Conservation (phyloP, 2,329 filamentous ascomycete genomes). For the Lecanicillium sp. region DNA sequence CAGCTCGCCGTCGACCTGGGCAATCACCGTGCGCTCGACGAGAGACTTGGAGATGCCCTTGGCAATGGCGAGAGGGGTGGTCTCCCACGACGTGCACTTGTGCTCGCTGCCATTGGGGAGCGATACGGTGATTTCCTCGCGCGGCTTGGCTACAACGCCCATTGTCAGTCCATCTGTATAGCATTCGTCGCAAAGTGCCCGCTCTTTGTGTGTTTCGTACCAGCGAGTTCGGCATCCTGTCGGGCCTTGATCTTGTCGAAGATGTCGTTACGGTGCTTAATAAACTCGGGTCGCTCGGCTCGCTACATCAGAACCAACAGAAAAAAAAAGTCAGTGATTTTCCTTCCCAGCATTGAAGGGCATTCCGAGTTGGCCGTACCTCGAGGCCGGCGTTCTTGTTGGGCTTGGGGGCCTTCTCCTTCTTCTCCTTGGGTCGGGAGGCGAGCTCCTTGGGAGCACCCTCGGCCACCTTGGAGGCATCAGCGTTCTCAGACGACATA, state of each 20-base stretch:
- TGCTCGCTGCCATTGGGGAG: constrained; percentile 66
- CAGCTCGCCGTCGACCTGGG: constrained; percentile 73
- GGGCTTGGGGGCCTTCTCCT: constrained; percentile 39
- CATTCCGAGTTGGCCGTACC: constrained; percentile 23
- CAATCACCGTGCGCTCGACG: constrained; percentile 80
- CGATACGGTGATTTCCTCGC: constrained; percentile 67
- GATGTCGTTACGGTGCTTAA: constrained; percentile 75
- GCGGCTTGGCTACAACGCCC: constrained; percentile 54
- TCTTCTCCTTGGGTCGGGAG: constrained; percentile 31
- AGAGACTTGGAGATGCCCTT: constrained; percentile 78
- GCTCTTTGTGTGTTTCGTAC: constrained; percentile 22
- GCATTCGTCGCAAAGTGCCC: too few relatives aligned
- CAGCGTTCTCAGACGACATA: constrained; percentile 35
- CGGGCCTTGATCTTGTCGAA: constrained; percentile 86
- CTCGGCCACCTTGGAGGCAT: constrained; percentile 28
- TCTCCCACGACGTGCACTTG: constrained; percentile 81
- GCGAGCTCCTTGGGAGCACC: constrained; percentile 29
- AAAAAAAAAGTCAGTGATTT: constrained; percentile 20
- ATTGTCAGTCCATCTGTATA: constrained; percentile 6
- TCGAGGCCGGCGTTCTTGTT: constrained; percentile 56
- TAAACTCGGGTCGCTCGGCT: constrained; percentile 60
- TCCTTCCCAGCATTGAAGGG: constrained; percentile 32
- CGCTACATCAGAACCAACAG: constrained; percentile 25
- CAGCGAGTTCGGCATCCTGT: constrained; percentile 66
- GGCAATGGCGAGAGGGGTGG: constrained; percentile 73